These are phyloP conservation scores for Clathrus columnatus DNA, from an alignment of 768 basidiomycete species.

Conservation along the genomic window DNA sequence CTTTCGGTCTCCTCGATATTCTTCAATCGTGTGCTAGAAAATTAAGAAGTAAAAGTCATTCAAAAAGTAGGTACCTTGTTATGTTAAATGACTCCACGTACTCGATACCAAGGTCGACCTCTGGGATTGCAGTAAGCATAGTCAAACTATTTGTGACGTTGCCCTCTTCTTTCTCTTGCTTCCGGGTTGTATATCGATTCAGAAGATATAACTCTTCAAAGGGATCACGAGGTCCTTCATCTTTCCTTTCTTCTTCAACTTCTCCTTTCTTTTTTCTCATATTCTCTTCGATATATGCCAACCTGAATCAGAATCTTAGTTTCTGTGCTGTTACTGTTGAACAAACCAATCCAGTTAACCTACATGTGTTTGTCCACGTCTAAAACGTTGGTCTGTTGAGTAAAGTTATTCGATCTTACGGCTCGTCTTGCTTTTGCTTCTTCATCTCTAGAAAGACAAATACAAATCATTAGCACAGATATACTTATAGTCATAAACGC, in stretches of 20 bases:
- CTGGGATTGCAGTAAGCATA: conserved; percentile 97
- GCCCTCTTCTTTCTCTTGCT: conserved; percentile 70
- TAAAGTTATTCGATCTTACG: conserved; percentile 87
- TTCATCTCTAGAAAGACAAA: conserved; percentile 36
- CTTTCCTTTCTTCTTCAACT: conserved; percentile 32
- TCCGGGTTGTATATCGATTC: conserved; percentile 54
- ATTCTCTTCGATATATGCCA: conserved; percentile 96
- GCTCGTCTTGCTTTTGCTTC: conserved; percentile 64
- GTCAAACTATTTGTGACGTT: conserved; percentile 87
- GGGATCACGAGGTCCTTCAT: conserved; percentile 44
- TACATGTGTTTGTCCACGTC: conserved; percentile 99
- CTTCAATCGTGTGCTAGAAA: conserved; percentile 77
- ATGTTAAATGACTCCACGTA: conserved; percentile 39
- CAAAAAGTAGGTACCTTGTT: neutral
- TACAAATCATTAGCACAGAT: neutral
- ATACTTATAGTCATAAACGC: neutral
- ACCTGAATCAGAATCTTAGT: conserved; percentile 41
- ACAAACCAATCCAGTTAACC: conserved; percentile 21
- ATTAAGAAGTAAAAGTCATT: neutral
- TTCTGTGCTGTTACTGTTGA: neutral
- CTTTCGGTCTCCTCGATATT: conserved; percentile 98
- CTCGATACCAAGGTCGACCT: conserved; percentile 99
- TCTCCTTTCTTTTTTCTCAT: conserved; percentile 65
- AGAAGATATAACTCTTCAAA: conserved; percentile 74
- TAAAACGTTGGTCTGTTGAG: conserved; percentile 89